Evolutionary conservation across 345 rosid species (phyloP), one percentile per base, ranked within the genome.

Genomic region (Lagerstroemia speciosa): DNA sequence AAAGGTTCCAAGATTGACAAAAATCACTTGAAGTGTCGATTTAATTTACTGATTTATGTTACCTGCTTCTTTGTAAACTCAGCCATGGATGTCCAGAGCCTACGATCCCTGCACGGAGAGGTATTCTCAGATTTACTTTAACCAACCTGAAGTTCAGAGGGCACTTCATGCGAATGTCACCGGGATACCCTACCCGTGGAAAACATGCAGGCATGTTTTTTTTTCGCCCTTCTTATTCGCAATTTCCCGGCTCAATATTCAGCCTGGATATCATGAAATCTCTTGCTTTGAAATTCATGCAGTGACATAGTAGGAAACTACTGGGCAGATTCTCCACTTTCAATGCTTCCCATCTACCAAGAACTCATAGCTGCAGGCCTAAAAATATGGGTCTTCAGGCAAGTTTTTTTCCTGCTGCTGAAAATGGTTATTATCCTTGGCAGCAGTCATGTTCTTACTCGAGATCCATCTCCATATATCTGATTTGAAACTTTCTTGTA

Each of bases 61-160:
- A 65, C 46, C 58, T 30, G 67, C 19, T 71, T 69, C 38, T 43
- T 77, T 66, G 70, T 40, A 68, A 61, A 76, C 71, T 73, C 81
- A 89, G 97, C 98, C 96, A 57, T 91, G 97, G 97, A 94, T 91
- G 93, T 84, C 96, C 48, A 84, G 97, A 78, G 93, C 96, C 66
- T 91, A 88, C 69, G 99, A 94, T n/a, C n/a, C n/a, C n/a, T n/a
- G n/a, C n/a, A n/a, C n/a, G n/a, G n/a, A n/a, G n/a, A n/a, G n/a
- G n/a, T n/a, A n/a, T n/a, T n/a, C n/a, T n/a, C n/a, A n/a, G n/a
- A n/a, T n/a, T n/a, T n/a, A n/a, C n/a, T n/a, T n/a, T n/a, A n/a
- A n/a, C n/a, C n/a, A n/a, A n/a, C n/a, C n/a, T n/a, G n/a, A n/a
- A n/a, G n/a, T n/a, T n/a, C n/a, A n/a, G n/a, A n/a, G n/a, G n/a